These are phyloP conservation scores for Sporothrix pallida DNA, from an alignment of 2,329 filamentous ascomycete species.

Conservation along the genomic window DNA sequence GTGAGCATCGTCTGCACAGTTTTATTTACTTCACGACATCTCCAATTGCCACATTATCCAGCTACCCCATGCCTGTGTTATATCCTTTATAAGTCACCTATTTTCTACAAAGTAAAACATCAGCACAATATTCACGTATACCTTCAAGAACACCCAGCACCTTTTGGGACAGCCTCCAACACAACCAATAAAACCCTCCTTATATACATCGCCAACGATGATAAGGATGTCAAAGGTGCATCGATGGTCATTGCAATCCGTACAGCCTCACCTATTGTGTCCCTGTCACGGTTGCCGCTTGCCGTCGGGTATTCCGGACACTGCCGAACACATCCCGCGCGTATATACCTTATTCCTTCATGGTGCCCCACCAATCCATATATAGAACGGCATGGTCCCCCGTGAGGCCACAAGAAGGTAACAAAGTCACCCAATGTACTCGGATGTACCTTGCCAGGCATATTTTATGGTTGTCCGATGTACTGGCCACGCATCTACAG, in stretches of 20 bases:
- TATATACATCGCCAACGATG: no score
- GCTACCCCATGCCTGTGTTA: no score
- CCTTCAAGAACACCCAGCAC: no score
- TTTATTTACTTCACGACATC: not conserved
- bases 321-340: not conserved
- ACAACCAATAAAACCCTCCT: no score
- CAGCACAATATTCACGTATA: no score
- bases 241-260: not conserved
- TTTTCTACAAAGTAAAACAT: no score
- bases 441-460: not conserved
- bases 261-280: not conserved
- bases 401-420: not conserved
- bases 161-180: no score
- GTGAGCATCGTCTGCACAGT: not conserved
- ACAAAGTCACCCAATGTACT: not conserved
- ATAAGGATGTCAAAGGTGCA: no score
- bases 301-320: not conserved
- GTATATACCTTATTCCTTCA: not conserved
- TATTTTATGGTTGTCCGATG: no score
- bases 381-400: not conserved
- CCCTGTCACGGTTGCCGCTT: not conserved
- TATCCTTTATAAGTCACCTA: no score
- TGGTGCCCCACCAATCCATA: not conserved
- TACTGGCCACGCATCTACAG: not conserved
- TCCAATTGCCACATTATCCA: not conserved